These are phyloP conservation scores for Phytopythium aichiense DNA, from an alignment of 352 stramenopile genomes.

Conservation along the genomic window DNA sequence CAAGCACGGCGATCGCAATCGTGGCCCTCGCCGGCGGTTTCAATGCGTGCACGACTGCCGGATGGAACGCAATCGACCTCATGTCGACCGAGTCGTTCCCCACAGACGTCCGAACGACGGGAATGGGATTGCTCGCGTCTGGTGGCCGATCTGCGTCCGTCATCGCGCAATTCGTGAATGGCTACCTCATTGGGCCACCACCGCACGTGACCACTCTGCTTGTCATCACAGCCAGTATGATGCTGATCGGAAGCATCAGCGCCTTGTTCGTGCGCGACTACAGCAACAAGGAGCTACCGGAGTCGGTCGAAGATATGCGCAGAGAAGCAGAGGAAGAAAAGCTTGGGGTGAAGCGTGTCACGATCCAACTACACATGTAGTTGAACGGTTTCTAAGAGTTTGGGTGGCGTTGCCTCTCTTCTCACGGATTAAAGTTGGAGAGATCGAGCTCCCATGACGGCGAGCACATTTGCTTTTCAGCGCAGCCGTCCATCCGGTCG, in stretches of 20 bases:
- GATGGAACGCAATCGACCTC: constrained; percentile 91
- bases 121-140: constrained; percentile 86
- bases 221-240: constrained; percentile 71
- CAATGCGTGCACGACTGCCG: constrained; percentile 88
- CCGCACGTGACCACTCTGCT: constrained; percentile 77
- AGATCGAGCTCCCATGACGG: constrained; percentile 58
- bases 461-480: constrained; percentile 12
- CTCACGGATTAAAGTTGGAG: constrained; percentile 51
- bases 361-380: not conserved
- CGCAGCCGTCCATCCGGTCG: not conserved
- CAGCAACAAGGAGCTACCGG: constrained; percentile 44
- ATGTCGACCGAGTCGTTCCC: constrained; percentile 91
- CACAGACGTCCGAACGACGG: constrained; percentile 84
- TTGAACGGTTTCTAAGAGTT: not conserved
- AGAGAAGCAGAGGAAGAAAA: constrained; percentile 11
- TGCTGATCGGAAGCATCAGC: constrained; percentile 67
- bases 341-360: not conserved
- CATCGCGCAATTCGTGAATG: constrained; percentile 90
- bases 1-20: constrained; percentile 40
- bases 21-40: constrained; percentile 84
- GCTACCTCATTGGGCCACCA: constrained; percentile 70
- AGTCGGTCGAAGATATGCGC: constrained; percentile 59
- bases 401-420: not conserved
- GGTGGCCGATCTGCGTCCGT: constrained; percentile 83
- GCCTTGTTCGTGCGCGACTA: constrained; percentile 55